Base-by-base conservation (phyloP, 2,329 filamentous ascomycete species). In the Penicillium vulpinum region DNA sequence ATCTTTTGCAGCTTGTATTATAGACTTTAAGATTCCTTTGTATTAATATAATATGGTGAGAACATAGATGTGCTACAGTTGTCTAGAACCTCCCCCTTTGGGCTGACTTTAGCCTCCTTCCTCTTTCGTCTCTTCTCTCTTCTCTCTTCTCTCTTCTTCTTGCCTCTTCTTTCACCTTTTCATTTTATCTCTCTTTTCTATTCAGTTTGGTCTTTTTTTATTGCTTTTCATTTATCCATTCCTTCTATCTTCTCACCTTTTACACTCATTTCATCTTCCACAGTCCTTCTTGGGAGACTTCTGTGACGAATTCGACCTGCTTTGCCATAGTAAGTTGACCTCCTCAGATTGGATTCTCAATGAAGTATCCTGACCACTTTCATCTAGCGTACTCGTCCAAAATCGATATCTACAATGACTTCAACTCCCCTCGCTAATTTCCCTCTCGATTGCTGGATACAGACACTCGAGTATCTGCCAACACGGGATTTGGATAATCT, bases 1-100 rank as follows among this genome's bases (percentile, higher is more conserved):
- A 2, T 73, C 72, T 2, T 74, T 73, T 45, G 70, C 70, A 0
- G 71, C 72, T 41, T 73, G 70, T 53, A 73, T 74, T 45, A 67
- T 74, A 56, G 71, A 73, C 48, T 66, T 75, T 51, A 71, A 69
- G 40, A 72, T 73, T 18, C 70, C 73, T 9, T 33, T 44, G 21
- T 21, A 46, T 60, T 47, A 46, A 46, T 38, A 53, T 60, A 31
- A 18, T 9, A 28, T 47, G 22, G 21, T 47, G 22, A 29, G 29
- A 5, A 46, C 22, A 45, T 26, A 15, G 11, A n/a, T n/a, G n/a
- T 13, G 4, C 28, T 22, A 2, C 44, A 16, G 41, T 4, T 49
- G n/a, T 49, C 5, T 4, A 48, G 22, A 16, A n/a, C n/a, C n/a
- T 29, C 18, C 10, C 18, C 24, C 16, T 45, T 15, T 28, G 5